phyloP scores from a whole-genome alignment of 768 basidiomycete species.

The Trametes villosa region DNA sequence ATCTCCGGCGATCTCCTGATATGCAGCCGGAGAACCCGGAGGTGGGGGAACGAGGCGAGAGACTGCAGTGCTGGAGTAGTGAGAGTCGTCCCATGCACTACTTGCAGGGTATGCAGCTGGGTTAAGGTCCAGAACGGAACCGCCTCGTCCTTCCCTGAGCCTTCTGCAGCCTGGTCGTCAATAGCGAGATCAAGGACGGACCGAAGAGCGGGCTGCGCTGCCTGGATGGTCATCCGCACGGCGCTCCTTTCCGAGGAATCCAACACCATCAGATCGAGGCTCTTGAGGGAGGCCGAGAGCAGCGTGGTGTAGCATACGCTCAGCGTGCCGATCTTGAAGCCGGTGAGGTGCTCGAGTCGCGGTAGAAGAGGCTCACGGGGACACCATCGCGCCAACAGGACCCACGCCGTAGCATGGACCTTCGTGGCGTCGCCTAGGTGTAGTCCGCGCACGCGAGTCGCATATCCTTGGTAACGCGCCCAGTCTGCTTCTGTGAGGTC shows the following conservation, averaged over 20 bases:
- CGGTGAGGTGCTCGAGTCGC: not conserved
- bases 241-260: not conserved
- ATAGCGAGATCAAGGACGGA: not conserved
- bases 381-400: not conserved
- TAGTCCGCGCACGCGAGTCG: constrained; percentile 2
- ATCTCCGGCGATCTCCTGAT: not conserved
- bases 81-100: not conserved
- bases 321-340: not conserved
- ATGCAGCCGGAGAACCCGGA: not conserved
- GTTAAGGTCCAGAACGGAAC: not conserved
- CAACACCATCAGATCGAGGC: not conserved
- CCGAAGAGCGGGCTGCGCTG: not conserved
- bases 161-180: not conserved
- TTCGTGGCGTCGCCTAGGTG: not conserved
- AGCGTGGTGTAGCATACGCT: constrained; percentile 3
- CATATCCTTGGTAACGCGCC: not conserved
- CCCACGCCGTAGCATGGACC: not conserved
- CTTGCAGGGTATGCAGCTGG: not conserved
- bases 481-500: not conserved
- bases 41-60: not conserved
- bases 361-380: constrained; percentile 1
- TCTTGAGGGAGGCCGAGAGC: not conserved
- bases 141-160: not conserved
- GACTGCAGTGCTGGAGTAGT: not conserved
- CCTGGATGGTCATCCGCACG: not conserved